Base-by-base conservation (phyloP, 257 asterid species). In the Solanum corneliomulleri region DNA sequence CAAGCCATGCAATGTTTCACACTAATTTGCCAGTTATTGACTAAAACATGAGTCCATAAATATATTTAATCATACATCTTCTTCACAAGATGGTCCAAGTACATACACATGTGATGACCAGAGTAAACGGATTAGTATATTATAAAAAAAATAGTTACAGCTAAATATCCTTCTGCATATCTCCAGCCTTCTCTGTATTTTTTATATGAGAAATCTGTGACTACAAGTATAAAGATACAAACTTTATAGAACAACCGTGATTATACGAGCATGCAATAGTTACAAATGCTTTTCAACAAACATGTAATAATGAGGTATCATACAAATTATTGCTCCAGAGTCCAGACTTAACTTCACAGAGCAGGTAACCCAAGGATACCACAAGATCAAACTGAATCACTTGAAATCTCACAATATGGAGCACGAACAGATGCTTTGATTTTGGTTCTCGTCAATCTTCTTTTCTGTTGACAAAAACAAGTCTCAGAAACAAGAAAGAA, bases 361-460 rank as follows among this genome's bases (percentile, higher is more conserved):
- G 86, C 90, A 86, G 75, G 83, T 84, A 74, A 83, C 87, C 85
- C 88, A 76, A 66, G 45, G 85, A 76, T 86, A 82, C 89, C 88
- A 87, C 83, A 85, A 84, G 91, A 86, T 86, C 77, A 88, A 87
- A 84, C 87, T 68, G 87, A 82, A 76, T 62, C 88, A 86, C 90
- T 85, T 88, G 44, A 89, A 84, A 58, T 64, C 90, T 92, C 91
- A 93, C 93, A 93, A 86, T 90, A 93, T 90, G 86, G 94, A 87
- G 87, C 95, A 93, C 2, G 93, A 86, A 86, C 95, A 93, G 27
- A 88, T 76, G 85, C 88, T 91, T 89, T 89, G 90, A 89, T 90
- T 91, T 68, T 93, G 92, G 72, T 66, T 78, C 82, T 93, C 89
- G 4, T 91, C 93, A 31, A 92, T 89, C 91, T 93, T 93, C 93